These are phyloP conservation scores for Cyberlindnera maritima DNA, from an alignment of 805 yeast genomes.

Conservation along the genomic window DNA sequence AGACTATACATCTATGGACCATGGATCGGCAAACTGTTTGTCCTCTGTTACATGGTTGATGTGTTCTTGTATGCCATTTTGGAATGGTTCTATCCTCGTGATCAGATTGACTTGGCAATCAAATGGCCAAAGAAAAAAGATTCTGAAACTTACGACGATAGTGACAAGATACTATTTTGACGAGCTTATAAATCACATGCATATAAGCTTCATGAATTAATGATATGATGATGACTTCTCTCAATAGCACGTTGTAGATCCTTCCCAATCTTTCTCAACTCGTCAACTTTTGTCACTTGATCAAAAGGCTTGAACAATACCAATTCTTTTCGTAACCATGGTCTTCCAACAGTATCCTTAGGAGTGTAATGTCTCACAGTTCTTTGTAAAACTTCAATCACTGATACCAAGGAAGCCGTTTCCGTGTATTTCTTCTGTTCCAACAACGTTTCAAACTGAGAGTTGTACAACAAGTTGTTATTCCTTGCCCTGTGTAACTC, in stretches of 20 bases:
- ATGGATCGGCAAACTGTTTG: conserved; percentile 84
- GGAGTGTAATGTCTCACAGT: conserved; percentile 15
- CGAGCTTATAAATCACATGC: not conserved
- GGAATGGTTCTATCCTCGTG: conserved; percentile 69
- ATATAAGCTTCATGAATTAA: not conserved
- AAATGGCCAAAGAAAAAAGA: conserved; percentile 66
- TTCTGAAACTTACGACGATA: not conserved
- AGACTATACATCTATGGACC: conserved; percentile 69
- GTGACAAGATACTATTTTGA: not conserved
- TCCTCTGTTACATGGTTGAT: conserved; percentile 79
- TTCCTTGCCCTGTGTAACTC: conserved; percentile 31
- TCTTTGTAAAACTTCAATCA: conserved; percentile 41
- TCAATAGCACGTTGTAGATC: conserved; percentile 15
- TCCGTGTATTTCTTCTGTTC: conserved; percentile 34
- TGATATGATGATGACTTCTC: conserved; percentile 4
- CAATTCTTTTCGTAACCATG: conserved; percentile 15
- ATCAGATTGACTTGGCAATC: conserved; percentile 64
- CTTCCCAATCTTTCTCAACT: conserved; percentile 20
- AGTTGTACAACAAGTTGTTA: conserved; percentile 24
- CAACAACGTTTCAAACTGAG: conserved; percentile 33
- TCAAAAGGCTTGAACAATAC: conserved; percentile 7
- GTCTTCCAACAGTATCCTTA: not conserved
- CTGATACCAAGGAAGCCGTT: conserved; percentile 40
- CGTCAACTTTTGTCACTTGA: conserved; percentile 13
- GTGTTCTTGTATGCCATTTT: conserved; percentile 58